phyloP scores from a whole-genome alignment of 108 stramenopile species.

The Nannochloropsis gaditana region DNA sequence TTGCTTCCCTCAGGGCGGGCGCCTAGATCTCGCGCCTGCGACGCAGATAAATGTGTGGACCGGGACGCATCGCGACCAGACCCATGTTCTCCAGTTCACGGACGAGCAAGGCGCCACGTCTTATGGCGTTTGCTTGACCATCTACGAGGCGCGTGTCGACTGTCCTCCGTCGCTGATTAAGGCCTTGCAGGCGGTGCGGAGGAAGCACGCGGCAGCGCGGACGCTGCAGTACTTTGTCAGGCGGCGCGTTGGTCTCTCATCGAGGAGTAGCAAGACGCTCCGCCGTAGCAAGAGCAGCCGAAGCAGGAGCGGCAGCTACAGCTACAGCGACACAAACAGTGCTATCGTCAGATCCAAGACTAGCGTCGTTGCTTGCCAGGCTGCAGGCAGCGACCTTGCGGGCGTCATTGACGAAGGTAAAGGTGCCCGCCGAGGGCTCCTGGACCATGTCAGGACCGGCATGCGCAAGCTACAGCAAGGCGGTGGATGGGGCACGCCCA shows the following conservation, averaged over 20 bases:
- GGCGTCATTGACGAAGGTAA: too few relatives aligned
- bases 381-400: too few relatives aligned
- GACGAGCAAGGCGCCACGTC: neutral
- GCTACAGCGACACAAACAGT: neutral
- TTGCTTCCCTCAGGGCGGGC: neutral
- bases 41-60: neutral
- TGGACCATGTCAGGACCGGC: neutral
- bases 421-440: neutral
- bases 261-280: neutral
- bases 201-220: conserved; percentile 10
- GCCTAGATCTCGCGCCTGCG: neutral
- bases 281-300: neutral
- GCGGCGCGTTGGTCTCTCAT: neutral
- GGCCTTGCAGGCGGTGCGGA: neutral
- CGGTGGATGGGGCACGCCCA: neutral
- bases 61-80: neutral
- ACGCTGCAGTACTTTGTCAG: conserved; percentile 9
- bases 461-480: neutral
- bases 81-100: neutral
- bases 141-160: neutral
- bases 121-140: neutral
- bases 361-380: too few relatives aligned
- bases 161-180: neutral
- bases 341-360: too few relatives aligned
- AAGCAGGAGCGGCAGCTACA: neutral